A percentile compares a stretch with the other conserved stretches of the same genome.
Conservation (phyloP, 2,329 filamentous ascomycete genomes). For the Sporothrix inflata region DNA sequence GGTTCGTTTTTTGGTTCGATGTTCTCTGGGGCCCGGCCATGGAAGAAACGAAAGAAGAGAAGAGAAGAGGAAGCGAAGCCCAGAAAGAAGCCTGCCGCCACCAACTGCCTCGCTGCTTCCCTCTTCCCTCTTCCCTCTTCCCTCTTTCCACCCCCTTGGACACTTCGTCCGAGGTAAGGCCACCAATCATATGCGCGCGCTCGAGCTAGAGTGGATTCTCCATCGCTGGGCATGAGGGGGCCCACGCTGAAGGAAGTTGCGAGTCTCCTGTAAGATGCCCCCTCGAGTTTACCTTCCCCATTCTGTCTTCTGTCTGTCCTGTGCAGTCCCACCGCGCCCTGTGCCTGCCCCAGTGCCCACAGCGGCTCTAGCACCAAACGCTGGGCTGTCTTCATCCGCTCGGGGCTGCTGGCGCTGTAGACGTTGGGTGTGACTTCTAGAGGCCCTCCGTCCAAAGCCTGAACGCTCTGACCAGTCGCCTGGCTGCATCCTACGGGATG, state of each 20-base stretch:
- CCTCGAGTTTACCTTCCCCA: neutral
- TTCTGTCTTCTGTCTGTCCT: neutral
- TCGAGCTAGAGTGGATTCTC: constrained; percentile 13
- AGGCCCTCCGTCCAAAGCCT: neutral
- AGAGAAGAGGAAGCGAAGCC: constrained; percentile 13
- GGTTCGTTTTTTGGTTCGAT: constrained; percentile 17
- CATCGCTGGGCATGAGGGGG: neutral
- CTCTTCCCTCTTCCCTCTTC: neutral
- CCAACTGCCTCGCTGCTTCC: neutral
- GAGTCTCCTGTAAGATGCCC: neutral
- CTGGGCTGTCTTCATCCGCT: neutral
- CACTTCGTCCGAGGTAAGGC: constrained; percentile 34
- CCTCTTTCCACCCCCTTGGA: neutral
- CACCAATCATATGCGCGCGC: constrained; percentile 31
- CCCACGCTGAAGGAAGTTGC: constrained; percentile 4
- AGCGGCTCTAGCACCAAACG: neutral
- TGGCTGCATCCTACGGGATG: neutral
- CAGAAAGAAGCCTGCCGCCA: constrained; percentile 8
- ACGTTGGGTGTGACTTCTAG: neutral
- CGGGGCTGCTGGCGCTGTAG: neutral
- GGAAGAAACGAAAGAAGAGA: neutral
- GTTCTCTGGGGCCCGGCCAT: constrained; percentile 1
- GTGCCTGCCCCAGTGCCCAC: no score
- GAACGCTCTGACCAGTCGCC: neutral
- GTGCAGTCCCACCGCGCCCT: no score